Evolutionary conservation across 352 stramenopile species (phyloP), one percentile per base, ranked within the genome.

Genomic region (Globisporangium parvum): DNA sequence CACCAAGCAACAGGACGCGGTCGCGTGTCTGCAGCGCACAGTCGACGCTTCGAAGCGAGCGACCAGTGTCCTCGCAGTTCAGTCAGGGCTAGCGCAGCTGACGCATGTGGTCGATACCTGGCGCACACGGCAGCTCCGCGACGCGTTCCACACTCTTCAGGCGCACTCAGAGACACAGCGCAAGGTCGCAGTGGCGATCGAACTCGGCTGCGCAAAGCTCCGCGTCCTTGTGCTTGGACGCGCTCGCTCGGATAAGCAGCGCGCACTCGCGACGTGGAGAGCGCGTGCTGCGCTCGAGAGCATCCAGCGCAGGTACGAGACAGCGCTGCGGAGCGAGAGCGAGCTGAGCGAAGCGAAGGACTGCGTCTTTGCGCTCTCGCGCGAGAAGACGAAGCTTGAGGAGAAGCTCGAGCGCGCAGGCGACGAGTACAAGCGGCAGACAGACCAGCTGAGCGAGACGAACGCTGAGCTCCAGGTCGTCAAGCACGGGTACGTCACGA

Each of bases 401-500:
- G 78, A 88, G 12, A 81, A 86, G 41, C 62, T 87, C 11, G 55
- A 76, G 47, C 40, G 44, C 9, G 58, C 66, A 23, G 42, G 51
- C 14, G 64, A 77, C 14, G 73, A 84, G 3, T 46, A 35, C 8
- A 56, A 80, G 51, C 67, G 60, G 3, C 54, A 80, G 12, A 60
- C 52, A 17, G 67, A 72, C 18, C 70, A 88, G 21, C n/a, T 85
- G 46, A 66, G 51, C 2, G 71, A 85, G 28, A 70, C 71, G 35
- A 60, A 52, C 2, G 71, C 80, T 0, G 76, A 91, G 53, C 60
- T 91, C 31, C 68, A 77, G 28, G 65, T 89, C 8, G 80, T 78
- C n/a, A 91, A 91, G 59, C 78, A 91, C 47, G 72, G 73, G 2
- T 91, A 71, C 60, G 69, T 86, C 12, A 66, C 66, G 18, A 72